Base-by-base conservation (phyloP, 1,139 yeast species). In the Hansenula lynferdii region DNA sequence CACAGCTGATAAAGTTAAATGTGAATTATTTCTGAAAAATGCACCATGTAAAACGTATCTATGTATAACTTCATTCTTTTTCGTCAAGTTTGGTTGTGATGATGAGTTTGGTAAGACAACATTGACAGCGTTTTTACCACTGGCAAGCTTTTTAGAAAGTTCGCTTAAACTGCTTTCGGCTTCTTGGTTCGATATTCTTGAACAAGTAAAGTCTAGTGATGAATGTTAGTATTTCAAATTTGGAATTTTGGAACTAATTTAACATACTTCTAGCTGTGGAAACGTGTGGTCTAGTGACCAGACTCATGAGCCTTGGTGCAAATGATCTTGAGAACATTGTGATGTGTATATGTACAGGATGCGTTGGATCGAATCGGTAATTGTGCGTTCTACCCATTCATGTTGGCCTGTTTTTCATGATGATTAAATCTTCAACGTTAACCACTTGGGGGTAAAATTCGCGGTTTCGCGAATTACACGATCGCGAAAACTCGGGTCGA, bases 11-110 rank as follows among this genome's bases (percentile, higher is more conserved):
- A 86, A 70, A 5, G 96, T 82, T 43, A 86, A 67, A 53, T 81
- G 78, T 5, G 96, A 85, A 65, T 90, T 90, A 66, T 89, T 92
- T 58, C 79, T 79, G 42, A 82, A 77, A 64, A 89, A 90, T 27
- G 70, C 68, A 44, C 87, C 87, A 62, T 85, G 85, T 42, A 90
- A 61, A 40, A 85, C 80, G 69, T 89, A 82, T 51, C 78, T 78
- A 25, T 59, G 62, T 24, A 50, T 36, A 8, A 29, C 20, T 34
- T 39, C 43, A 24, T 25, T 14, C 19, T 32, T 31, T 23, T 23
- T 30, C 8, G 34, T 24, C n/a, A 24, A 14, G n/a, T 24, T 24
- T 7, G 5, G 7, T 24, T 24, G 26, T 24, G 12, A 12, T 11
- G 19, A 28, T 8, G 36, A 38, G 27, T 23, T 34, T 15, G 28